Percentiles rank a stretch among this genome's conserved stretches.
Evolutionary conservation across 768 basidiomycete genomes (phyloP).

Genomic region (Pleurotus giganteus): DNA sequence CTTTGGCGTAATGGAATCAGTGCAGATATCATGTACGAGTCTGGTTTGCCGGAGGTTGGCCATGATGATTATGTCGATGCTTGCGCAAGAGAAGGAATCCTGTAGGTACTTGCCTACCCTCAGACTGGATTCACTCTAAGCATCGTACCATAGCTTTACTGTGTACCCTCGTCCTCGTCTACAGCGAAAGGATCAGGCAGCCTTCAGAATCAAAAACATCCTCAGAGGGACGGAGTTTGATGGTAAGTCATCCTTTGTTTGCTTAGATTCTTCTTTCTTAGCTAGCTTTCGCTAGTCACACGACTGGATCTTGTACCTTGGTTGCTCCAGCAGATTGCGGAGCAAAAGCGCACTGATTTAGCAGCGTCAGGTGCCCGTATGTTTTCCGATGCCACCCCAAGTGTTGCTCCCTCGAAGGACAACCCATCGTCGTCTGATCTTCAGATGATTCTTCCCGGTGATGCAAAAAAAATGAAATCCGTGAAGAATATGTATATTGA

Average conservation of each 20-base stretch:
- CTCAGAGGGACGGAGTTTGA: slow-evolving; percentile 77
- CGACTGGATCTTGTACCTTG: slow-evolving; percentile 71
- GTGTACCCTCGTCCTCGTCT: slow-evolving; percentile 48
- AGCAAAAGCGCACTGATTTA: slow-evolving; percentile 74
- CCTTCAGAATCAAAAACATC: slow-evolving; percentile 83
- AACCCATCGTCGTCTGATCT: slow-evolving; percentile 39
- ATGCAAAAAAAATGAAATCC: slow-evolving; percentile 69
- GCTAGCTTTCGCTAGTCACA: slow-evolving; percentile 30
- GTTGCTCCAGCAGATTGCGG: slow-evolving; percentile 74
- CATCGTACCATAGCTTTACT: slow-evolving; percentile 36
- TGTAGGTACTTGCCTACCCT: slow-evolving; percentile 45
- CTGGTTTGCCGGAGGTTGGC: slow-evolving; percentile 58
- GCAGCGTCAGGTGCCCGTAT: slow-evolving; percentile 57
- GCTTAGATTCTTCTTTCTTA: background rate
- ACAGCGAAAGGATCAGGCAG: slow-evolving; percentile 54
- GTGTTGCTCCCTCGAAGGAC: slow-evolving; percentile 39
- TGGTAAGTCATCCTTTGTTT: slow-evolving; percentile 36
- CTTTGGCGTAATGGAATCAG: slow-evolving; percentile 83
- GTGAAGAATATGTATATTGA: slow-evolving; percentile 69
- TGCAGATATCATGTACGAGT: slow-evolving; percentile 86
- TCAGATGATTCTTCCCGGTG: slow-evolving; percentile 64
- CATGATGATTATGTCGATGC: slow-evolving; percentile 65
- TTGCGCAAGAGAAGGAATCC: slow-evolving; percentile 78
- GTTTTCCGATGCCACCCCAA: slow-evolving; percentile 34
- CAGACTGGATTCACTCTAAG: background rate